Conservation (phyloP, 2,329 filamentous ascomycete species). For the Diaporthe aspalathi region DNA sequence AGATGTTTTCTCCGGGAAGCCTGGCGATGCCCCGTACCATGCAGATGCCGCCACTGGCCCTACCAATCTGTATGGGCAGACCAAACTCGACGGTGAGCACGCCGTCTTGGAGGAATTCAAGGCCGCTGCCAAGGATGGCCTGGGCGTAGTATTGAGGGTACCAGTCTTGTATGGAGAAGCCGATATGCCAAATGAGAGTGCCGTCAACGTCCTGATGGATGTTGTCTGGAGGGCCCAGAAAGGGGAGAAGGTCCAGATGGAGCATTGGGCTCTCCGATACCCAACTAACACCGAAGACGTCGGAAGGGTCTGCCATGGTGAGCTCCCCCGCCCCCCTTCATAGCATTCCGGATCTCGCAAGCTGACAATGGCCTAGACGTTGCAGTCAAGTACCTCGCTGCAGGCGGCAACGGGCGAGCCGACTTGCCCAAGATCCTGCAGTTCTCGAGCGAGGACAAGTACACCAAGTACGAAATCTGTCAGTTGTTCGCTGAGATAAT, state of each 20-base stretch:
- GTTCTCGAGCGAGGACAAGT: constrained; percentile 86
- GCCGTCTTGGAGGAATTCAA: constrained; percentile 74
- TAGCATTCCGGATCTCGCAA: neutral
- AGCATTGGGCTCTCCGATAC: constrained; percentile 86
- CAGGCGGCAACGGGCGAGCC: constrained; percentile 55
- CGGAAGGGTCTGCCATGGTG: constrained; percentile 78
- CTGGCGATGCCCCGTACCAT: constrained; percentile 87
- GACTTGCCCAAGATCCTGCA: constrained; percentile 79
- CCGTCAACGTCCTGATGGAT: constrained; percentile 85
- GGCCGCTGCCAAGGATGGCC: constrained; percentile 59
- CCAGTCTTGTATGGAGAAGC: constrained; percentile 87
- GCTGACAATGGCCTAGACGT: constrained; percentile 64
- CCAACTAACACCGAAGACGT: constrained; percentile 93
- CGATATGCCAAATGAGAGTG: constrained; percentile 78
- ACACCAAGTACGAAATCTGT: constrained; percentile 93
- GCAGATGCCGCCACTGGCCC: constrained; percentile 71
- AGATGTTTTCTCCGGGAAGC: constrained; percentile 77
- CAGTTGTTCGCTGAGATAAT: constrained; percentile 82
- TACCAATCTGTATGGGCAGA: constrained; percentile 79
- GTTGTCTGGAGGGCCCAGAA: constrained; percentile 79
- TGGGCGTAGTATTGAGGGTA: constrained; percentile 79
- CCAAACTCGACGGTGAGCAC: constrained; percentile 69
- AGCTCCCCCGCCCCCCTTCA: constrained; percentile 42
- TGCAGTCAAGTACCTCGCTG: constrained; percentile 72
- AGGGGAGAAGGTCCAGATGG: constrained; percentile 76